These are phyloP conservation scores for Colletotrichum plurivorum DNA, from an alignment of 2,329 filamentous ascomycete species.

Conservation along the genomic window DNA sequence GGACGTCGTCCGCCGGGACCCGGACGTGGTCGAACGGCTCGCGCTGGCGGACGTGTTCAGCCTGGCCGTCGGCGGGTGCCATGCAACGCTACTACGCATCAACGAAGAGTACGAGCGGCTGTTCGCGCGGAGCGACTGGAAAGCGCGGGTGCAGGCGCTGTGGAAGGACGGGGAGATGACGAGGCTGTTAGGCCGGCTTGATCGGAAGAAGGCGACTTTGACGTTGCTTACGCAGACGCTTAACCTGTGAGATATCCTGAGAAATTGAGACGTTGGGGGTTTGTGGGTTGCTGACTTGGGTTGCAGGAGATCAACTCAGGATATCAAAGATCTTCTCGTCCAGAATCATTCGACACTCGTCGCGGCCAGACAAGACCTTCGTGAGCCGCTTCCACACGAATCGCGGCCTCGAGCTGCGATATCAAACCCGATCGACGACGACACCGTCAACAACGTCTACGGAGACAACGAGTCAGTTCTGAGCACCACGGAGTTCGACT, in stretches of 20 bases:
- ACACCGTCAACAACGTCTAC: neutral
- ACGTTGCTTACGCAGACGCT: constrained; percentile 35
- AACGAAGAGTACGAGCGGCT: constrained; percentile 35
- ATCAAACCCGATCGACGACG: constrained; percentile 1
- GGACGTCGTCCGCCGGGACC: constrained; percentile 31
- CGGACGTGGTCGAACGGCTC: constrained; percentile 27
- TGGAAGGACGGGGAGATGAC: constrained; percentile 38
- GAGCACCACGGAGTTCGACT: constrained; percentile 38
- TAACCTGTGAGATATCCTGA: constrained; percentile 10
- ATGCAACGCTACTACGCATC: constrained; percentile 30
- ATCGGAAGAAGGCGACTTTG: constrained; percentile 36
- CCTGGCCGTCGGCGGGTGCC: constrained; percentile 35
- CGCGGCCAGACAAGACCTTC: constrained; percentile 25
- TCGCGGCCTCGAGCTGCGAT: neutral
- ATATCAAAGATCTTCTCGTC: constrained; percentile 25
- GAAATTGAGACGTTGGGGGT: neutral
- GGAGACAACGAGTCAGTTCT: constrained; percentile 34
- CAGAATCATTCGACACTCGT: constrained; percentile 23
- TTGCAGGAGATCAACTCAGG: constrained; percentile 29
- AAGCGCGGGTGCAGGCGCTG: constrained; percentile 14
- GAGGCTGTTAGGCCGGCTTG: constrained; percentile 21
- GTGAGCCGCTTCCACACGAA: neutral
- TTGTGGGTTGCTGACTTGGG: neutral
- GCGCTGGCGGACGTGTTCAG: constrained; percentile 31
- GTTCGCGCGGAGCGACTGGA: constrained; percentile 29